Percentiles rank a stretch among this genome's conserved stretches.
Evolutionary conservation across 768 basidiomycete species (phyloP).

Genomic region (Favolaschia claudopus): DNA sequence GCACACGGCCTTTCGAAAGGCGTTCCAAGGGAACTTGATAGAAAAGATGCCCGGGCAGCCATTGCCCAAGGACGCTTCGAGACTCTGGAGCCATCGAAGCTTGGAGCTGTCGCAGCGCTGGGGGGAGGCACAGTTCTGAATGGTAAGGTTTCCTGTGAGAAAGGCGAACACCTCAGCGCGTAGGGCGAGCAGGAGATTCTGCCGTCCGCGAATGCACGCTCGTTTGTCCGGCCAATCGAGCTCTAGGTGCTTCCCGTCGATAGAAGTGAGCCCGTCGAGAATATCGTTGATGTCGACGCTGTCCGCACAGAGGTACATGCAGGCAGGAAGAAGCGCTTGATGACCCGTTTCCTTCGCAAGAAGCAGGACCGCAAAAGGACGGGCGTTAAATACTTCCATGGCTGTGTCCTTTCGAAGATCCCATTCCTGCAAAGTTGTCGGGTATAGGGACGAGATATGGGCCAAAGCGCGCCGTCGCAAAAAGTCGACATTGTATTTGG

Average conservation of each 20-base stretch:
- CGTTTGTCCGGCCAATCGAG: conserved; percentile 30
- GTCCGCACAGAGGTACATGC: conserved; percentile 29
- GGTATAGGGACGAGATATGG: conserved; percentile 27
- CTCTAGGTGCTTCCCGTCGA: conserved; percentile 29
- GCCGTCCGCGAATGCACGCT: conserved; percentile 27
- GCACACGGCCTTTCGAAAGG: conserved; percentile 28
- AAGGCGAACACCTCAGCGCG: conserved; percentile 29
- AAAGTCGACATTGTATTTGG: conserved; percentile 27
- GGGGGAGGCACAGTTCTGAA: conserved; percentile 19
- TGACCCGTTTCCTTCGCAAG: conserved; percentile 28
- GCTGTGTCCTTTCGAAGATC: conserved; percentile 24
- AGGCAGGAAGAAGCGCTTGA: conserved; percentile 25
- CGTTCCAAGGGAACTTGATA: conserved; percentile 25
- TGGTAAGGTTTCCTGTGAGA: conserved; percentile 24
- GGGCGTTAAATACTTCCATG: conserved; percentile 29
- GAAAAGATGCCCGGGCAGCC: conserved; percentile 27
- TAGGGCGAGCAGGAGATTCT: conserved; percentile 28
- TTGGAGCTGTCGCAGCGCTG: conserved; percentile 29
- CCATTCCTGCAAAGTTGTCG: conserved; percentile 28
- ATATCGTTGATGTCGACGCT: conserved; percentile 26
- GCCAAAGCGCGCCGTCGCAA: conserved; percentile 19
- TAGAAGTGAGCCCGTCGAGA: conserved; percentile 24
- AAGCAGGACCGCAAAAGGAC: conserved; percentile 24
- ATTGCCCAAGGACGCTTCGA: conserved; percentile 26
- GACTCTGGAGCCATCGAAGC: conserved; percentile 28